These are phyloP conservation scores for Ambrosia hybrid DNA, from an alignment of 140 eudicot genomes.

Conservation along the genomic window DNA sequence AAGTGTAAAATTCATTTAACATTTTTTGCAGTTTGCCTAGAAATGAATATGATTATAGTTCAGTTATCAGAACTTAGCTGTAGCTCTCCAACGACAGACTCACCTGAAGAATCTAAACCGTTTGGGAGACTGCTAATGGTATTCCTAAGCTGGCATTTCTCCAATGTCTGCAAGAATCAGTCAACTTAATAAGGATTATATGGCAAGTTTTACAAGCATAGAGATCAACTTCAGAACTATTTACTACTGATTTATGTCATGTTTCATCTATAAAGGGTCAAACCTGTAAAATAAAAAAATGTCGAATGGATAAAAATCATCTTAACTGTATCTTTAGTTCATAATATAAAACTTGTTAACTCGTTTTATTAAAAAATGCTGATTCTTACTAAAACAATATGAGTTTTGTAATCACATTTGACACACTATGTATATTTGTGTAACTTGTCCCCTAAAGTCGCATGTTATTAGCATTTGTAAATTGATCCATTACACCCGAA, in stretches of 20 bases:
- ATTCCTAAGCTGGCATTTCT: constrained; percentile 77
- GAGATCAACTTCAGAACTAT: neutral
- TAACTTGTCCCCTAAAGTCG: too few relatives aligned
- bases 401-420: neutral
- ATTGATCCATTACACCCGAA: too few relatives aligned
- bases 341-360: neutral
- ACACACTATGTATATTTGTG: too few relatives aligned
- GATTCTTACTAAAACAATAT: neutral
- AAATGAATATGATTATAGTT: too few relatives aligned
- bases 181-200: neutral
- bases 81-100: constrained; percentile 43
- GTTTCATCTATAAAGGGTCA: neutral
- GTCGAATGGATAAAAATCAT: neutral
- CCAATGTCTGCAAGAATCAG: constrained; percentile 67
- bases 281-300: neutral
- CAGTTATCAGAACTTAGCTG: neutral
- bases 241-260: neutral
- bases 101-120: constrained; percentile 74
- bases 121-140: constrained; percentile 64
- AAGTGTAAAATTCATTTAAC: too few relatives aligned
- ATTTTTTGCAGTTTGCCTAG: too few relatives aligned
- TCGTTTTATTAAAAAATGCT: neutral
- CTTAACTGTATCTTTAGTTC: neutral
- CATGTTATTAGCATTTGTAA: too few relatives aligned
- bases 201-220: neutral